A percentile compares a stretch with the other conserved stretches of the same genome.
Evolutionary conservation across 345 rosid species (phyloP).

Genomic region (Eucalyptus pauciflora): DNA sequence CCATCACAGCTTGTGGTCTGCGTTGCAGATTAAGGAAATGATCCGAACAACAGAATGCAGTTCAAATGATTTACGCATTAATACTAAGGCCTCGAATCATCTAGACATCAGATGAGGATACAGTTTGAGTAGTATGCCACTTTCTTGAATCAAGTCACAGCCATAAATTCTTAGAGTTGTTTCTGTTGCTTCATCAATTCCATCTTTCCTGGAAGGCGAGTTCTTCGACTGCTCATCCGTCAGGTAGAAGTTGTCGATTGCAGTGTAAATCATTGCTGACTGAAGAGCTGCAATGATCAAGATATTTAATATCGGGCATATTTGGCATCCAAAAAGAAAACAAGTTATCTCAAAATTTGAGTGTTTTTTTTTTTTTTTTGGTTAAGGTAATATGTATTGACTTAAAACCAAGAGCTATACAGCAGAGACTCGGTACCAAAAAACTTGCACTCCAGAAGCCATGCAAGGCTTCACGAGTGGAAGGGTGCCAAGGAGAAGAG

Average conservation of each 20-base stretch:
- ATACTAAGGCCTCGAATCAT: not conserved
- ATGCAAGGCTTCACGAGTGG: too few relatives aligned
- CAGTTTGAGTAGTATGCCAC: slow-evolving; percentile 78
- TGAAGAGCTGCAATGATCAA: not conserved
- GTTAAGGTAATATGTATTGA: too few relatives aligned
- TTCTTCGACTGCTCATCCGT: slow-evolving; percentile 57
- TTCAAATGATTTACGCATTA: not conserved
- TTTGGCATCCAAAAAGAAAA: not conserved
- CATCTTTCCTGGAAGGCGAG: slow-evolving; percentile 87
- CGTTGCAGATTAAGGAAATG: not conserved
- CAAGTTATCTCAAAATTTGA: not conserved
- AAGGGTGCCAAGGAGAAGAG: too few relatives aligned
- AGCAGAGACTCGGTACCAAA: too few relatives aligned
- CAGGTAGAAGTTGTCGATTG: slow-evolving; percentile 85
- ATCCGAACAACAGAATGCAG: not conserved
- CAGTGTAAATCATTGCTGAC: slow-evolving; percentile 70
- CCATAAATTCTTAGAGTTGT: slow-evolving; percentile 74
- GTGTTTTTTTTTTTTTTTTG: too few relatives aligned
- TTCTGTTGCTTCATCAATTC: slow-evolving; percentile 73
- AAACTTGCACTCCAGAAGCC: too few relatives aligned
- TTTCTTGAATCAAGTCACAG: slow-evolving; percentile 90
- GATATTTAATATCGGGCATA: not conserved
- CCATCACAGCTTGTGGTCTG: slow-evolving; percentile 98
- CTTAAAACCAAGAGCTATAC: too few relatives aligned
- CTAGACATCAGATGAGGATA: slow-evolving; percentile 17